These are phyloP conservation scores for Penicillium sp. DNA, from an alignment of 2,329 filamentous ascomycete species.

Conservation along the genomic window DNA sequence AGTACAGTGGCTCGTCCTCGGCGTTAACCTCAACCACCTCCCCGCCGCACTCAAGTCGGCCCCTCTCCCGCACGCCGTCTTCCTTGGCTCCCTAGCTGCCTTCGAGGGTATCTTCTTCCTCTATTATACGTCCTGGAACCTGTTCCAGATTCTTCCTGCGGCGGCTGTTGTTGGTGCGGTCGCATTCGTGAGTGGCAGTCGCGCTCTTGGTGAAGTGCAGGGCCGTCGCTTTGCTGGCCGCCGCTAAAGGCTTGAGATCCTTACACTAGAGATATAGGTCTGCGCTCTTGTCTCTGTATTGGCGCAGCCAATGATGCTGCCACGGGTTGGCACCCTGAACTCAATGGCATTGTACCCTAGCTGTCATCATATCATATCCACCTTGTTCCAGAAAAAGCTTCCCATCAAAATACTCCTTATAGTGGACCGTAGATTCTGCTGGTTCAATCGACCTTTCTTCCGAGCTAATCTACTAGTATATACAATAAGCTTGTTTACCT, in stretches of 20 bases:
- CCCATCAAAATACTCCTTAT: too few species aligned
- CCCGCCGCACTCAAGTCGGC: conserved; percentile 74
- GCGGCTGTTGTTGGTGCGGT: conserved; percentile 69
- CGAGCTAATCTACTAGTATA: too few species aligned
- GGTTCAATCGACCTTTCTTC: too few species aligned
- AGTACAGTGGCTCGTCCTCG: conserved; percentile 75
- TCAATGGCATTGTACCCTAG: conserved; percentile 21
- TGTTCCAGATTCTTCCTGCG: conserved; percentile 85
- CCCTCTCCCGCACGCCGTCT: conserved; percentile 79
- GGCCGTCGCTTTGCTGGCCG: conserved; percentile 77
- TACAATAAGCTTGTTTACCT: too few species aligned
- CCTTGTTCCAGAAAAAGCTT: conserved; percentile 6
- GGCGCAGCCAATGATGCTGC: background rate
- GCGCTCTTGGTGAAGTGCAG: conserved; percentile 92
- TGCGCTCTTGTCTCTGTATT: background rate
- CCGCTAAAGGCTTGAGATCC: conserved; percentile 51
- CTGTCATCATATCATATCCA: conserved; percentile 20
- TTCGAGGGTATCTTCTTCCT: conserved; percentile 93
- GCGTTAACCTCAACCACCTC: conserved; percentile 81
- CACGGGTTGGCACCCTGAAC: background rate
- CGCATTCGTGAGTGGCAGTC: conserved; percentile 83
- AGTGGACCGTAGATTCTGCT: too few species aligned
- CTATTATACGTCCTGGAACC: conserved; percentile 90
- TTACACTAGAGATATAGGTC: too few species aligned
- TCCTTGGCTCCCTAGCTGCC: conserved; percentile 82